phyloP scores from a whole-genome alignment of 306 rosid species.

The Geum urbanum region DNA sequence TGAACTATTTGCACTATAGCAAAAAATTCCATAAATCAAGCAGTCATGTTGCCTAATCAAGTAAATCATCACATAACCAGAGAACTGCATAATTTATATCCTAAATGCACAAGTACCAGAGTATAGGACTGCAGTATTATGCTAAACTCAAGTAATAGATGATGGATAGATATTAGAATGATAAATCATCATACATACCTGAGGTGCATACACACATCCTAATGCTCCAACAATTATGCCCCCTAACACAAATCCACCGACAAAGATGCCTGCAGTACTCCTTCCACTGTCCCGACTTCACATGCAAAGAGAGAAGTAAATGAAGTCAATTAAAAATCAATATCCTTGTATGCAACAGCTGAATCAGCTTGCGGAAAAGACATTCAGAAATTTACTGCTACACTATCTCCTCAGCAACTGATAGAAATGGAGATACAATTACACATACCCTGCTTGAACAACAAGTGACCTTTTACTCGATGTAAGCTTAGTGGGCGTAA shows the following conservation, averaged over 20 bases:
- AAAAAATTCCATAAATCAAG: neutral
- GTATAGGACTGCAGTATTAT: neutral
- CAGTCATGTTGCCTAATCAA: neutral
- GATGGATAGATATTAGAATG: neutral
- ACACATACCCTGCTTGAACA: slow-evolving; percentile 50
- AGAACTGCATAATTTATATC: neutral
- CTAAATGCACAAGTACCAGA: neutral
- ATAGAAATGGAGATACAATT: neutral
- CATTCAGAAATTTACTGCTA: neutral
- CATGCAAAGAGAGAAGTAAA: neutral
- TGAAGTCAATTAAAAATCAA: neutral
- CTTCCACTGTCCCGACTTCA: slow-evolving; percentile 47
- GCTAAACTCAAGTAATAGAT: neutral
- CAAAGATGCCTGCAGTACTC: slow-evolving; percentile 41
- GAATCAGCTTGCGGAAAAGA: neutral
- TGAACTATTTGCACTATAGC: neutral
- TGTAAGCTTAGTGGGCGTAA: slow-evolving; percentile 16
- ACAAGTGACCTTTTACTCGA: slow-evolving; percentile 27
- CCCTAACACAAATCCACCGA: slow-evolving; percentile 65
- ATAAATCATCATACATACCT: slow-evolving; percentile 44
- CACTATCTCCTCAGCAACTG: neutral
- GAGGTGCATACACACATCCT: slow-evolving; percentile 58
- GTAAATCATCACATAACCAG: neutral
- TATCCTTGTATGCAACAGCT: neutral
- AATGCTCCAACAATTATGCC: slow-evolving; percentile 58